phyloP scores from a whole-genome alignment of 2,329 filamentous ascomycete species.

The Phialocephala subalpina region DNA sequence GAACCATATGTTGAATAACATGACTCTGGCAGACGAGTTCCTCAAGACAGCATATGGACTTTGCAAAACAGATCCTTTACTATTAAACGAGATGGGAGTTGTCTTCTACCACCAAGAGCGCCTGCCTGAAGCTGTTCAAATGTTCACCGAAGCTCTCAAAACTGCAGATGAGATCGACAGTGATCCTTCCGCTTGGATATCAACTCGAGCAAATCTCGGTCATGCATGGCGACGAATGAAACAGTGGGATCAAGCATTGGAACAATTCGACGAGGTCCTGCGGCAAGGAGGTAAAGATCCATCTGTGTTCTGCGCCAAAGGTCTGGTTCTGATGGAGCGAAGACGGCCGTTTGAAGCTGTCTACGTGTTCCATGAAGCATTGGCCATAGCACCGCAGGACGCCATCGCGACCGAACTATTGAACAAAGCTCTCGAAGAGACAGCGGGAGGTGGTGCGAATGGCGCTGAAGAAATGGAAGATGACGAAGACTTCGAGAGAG shows the following conservation, averaged over 20 bases:
- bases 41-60: constrained; percentile 86
- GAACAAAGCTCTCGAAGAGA: constrained; percentile 73
- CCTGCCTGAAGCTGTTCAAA: constrained; percentile 75
- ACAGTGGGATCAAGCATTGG: constrained; percentile 74
- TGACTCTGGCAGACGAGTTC: constrained; percentile 93
- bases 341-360: constrained; percentile 80
- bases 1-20: constrained; percentile 94
- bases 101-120: constrained; percentile 94
- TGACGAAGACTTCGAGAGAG: constrained; percentile 62
- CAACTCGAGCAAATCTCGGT: constrained; percentile 86
- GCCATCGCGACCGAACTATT: constrained; percentile 82
- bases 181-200: constrained; percentile 82
- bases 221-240: constrained; percentile 83
- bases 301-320: constrained; percentile 82
- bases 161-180: constrained; percentile 84
- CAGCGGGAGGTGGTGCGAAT: constrained; percentile 49
- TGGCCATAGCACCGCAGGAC: constrained; percentile 81
- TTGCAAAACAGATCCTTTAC: constrained; percentile 84
- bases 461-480: constrained; percentile 50
- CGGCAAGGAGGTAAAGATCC: constrained; percentile 82
- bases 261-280: constrained; percentile 87
- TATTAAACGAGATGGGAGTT: constrained; percentile 95
- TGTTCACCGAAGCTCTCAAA: constrained; percentile 80
- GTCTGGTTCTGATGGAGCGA: constrained; percentile 82
- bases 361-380: constrained; percentile 82